Evolutionary conservation across 208 protist species (phyloP), one percentile per base, ranked within the genome.

Genomic region (Acanthamoeba quina): DNA sequence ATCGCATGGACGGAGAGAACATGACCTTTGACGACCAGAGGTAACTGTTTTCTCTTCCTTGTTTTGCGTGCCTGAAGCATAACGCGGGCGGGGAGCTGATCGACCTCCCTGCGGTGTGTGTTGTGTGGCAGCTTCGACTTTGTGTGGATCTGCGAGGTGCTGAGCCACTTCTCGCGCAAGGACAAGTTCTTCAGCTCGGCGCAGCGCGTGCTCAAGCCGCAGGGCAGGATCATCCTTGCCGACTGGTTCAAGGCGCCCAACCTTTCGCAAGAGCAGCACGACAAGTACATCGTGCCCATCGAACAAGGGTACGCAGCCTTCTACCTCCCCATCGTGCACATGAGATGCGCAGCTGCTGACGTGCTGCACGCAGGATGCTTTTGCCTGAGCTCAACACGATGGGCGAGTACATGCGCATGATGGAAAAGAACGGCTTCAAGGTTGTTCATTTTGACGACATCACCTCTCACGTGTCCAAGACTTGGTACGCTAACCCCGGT

Each of bases 81-180:
- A 41, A 41, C 37, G 37, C 3, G 37, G 3, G 37, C 37, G 37
- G 29, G 4, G 31, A 37, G 66, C n/a, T 41, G 37, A 41, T 41
- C 1, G 37, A 41, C 37, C 37, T 41, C 37, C 37, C 37, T 41
- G 37, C 3, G 37, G 37, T 41, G 37, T 41, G 37, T 41, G 37
- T 29, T 17, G 24, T n/a, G 68, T 19, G 34, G 7, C 17, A 80
- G 72, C n/a, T 80, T 80, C 29, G 44, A 80, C 72, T 80, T 80
- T 80, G 72, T 80, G 5, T 80, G 72, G 72, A 80, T 80, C 34
- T 80, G 72, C 72, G 72, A 80, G n/a, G 72, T 80, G 72, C 44
- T 80, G 17, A 80, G 72, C 44, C 72, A 80, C 72, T 80, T 80
- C 29, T n/a, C n/a, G 41, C 34, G 72, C 41, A 80, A 80, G 72